Percentiles rank a stretch among this genome's conserved stretches.
Conservation (phyloP, 148 eudicot species). For the Bassia scoparia region DNA sequence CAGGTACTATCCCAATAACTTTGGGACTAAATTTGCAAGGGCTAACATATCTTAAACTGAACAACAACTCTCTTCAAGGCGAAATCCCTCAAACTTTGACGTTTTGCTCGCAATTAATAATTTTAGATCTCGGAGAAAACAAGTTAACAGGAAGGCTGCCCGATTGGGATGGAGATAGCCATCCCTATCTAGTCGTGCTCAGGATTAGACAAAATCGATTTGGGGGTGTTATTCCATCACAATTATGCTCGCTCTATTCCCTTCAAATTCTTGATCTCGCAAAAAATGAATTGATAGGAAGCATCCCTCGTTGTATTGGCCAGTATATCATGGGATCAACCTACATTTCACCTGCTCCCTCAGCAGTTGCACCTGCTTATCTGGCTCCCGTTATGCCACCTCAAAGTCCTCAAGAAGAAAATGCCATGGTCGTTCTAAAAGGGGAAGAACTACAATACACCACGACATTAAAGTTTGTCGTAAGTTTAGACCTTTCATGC, state of each 20-base stretch:
- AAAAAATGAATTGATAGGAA: conserved; percentile 32
- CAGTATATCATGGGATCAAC: conserved; percentile 14
- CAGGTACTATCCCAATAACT: conserved; percentile 34
- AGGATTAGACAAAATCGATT: conserved; percentile 29
- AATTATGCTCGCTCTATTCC: conserved; percentile 22
- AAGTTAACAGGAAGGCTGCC: conserved; percentile 33
- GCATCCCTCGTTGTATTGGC: conserved; percentile 36
- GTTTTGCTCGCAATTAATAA: not conserved
- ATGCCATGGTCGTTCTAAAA: conserved; percentile 15
- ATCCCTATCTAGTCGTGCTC: conserved; percentile 12
- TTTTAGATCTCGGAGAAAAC: conserved; percentile 41
- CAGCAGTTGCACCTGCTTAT: too few species aligned
- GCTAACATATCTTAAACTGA: conserved; percentile 24
- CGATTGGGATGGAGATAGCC: conserved; percentile 6
- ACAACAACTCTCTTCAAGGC: conserved; percentile 36
- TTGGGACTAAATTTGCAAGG: conserved; percentile 1
- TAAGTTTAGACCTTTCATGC: conserved; percentile 41
- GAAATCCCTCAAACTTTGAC: conserved; percentile 16
- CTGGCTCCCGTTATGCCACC: not conserved
- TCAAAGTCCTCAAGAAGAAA: not conserved
- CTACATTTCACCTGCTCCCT: too few species aligned
- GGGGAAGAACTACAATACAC: conserved; percentile 24
- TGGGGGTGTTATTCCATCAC: conserved; percentile 37
- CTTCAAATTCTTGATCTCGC: too few species aligned
- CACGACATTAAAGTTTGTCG: not conserved